These are phyloP conservation scores for Fusarium continuum DNA, from an alignment of 2,329 filamentous ascomycete species.

Conservation along the genomic window DNA sequence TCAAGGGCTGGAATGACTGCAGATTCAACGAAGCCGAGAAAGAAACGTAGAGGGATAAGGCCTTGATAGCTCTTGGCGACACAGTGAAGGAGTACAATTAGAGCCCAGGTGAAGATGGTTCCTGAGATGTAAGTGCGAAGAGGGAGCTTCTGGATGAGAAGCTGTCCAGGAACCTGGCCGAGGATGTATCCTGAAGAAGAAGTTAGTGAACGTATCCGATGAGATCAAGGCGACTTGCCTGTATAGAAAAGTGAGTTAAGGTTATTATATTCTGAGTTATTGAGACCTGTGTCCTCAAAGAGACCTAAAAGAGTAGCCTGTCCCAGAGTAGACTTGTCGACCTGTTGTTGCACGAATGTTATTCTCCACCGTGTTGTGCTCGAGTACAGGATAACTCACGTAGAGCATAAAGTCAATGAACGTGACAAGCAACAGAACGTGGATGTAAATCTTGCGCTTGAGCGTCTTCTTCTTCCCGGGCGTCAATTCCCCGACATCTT, in stretches of 20 bases:
- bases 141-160: not conserved
- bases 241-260: constrained; percentile 4
- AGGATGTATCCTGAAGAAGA: not conserved
- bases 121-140: not conserved
- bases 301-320: not conserved
- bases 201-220: not conserved
- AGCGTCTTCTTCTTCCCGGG: not conserved
- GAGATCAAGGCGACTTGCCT: not conserved
- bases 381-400: not conserved
- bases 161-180: not conserved
- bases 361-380: no score
- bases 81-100: not conserved
- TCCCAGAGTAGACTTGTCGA: not conserved
- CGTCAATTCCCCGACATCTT: not conserved
- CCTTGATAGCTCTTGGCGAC: not conserved
- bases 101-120: not conserved
- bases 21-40: not conserved
- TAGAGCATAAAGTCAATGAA: constrained; percentile 7
- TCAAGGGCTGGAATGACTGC: not conserved
- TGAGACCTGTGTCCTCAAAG: not conserved
- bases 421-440: not conserved
- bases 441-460: constrained; percentile 4
- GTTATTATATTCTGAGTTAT: constrained; percentile 2
- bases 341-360: not conserved
- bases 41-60: not conserved